Evolutionary conservation across 1,284 basidiomycete genomes (phyloP), one percentile per base, ranked within the genome.

Genomic region (Phlebopus sp.): DNA sequence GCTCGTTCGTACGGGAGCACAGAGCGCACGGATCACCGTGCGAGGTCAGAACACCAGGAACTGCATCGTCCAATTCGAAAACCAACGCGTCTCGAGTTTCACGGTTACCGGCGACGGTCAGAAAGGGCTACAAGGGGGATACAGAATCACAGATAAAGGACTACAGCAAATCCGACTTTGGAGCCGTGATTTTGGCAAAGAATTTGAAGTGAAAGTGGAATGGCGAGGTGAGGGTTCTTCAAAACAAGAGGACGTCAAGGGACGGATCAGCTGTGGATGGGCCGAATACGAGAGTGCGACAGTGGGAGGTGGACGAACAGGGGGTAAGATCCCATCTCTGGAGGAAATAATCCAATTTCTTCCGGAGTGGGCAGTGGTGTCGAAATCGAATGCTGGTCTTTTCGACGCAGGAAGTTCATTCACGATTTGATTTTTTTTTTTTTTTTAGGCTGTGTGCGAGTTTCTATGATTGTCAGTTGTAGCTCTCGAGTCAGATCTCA

Each of bases 331-430:
- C n/a, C 86, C 86, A 1, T 85, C 85, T 14, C 69, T 82, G 29
- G 84, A 89, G 61, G 86, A 90, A 60, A 74, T 80, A 31, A 62
- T 84, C n/a, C 61, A 62, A 27, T 86, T 83, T 62, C 62, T 88
- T 51, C 87, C 86, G 6, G 68, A 76, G 47, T 90, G 87, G 87
- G 81, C 78, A 17, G 70, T 74, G 27, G 76, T 78, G 31, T 75
- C 77, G n/a, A 87, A 86, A 66, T 54, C 63, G 51, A 64, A 68
- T 4, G 76, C 79, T 55, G 85, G 80, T 4, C 62, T 89, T 47
- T 82, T 87, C 32, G 83, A 86, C 58, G 83, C 73, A 3, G 72
- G 66, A 54, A 70, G 63, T 36, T 58, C 55, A 19, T 84, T 85
- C 14, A 55, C 58, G 29, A 44, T 62, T 29, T 62, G 46, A 62